Conservation (phyloP, 2,329 filamentous ascomycete genomes). For the Arthrobotrys musiformis region DNA sequence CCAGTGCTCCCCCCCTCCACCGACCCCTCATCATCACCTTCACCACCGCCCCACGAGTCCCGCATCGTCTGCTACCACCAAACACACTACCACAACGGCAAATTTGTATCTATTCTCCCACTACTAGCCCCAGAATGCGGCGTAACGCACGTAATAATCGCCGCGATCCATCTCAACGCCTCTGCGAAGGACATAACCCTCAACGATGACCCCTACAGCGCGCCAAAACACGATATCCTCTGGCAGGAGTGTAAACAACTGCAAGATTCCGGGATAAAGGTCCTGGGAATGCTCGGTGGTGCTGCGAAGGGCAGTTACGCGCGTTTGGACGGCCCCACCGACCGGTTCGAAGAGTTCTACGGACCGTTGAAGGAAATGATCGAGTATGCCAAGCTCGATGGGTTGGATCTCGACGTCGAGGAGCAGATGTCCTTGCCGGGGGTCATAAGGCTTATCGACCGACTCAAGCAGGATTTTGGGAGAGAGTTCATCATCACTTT, state of each 20-base stretch:
- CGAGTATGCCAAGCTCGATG: constrained; percentile 71
- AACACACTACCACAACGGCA: constrained; percentile 70
- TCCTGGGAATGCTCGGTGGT: constrained; percentile 88
- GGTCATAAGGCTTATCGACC: constrained; percentile 74
- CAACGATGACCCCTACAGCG: constrained; percentile 79
- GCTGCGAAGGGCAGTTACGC: constrained; percentile 80
- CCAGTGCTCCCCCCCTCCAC: constrained; percentile 41
- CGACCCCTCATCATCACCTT: constrained; percentile 56
- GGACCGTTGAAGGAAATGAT: constrained; percentile 74
- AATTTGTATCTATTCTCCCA: constrained; percentile 72
- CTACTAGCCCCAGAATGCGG: constrained; percentile 71
- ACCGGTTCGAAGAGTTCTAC: constrained; percentile 79
- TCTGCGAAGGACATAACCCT: constrained; percentile 75
- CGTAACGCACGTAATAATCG: constrained; percentile 84
- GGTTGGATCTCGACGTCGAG: constrained; percentile 82
- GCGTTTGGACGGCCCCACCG: constrained; percentile 69
- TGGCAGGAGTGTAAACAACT: constrained; percentile 81
- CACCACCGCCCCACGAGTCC: constrained; percentile 29
- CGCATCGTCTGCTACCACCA: constrained; percentile 72
- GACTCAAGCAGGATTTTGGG: constrained; percentile 76
- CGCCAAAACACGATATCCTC: constrained; percentile 74
- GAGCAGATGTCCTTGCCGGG: constrained; percentile 76
- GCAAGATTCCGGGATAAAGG: constrained; percentile 78
- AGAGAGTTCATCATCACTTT: constrained; percentile 78
- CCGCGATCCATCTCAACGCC: constrained; percentile 84